Base-by-base conservation (phyloP, 306 rosid species). In the Arachis hypogaea region DNA sequence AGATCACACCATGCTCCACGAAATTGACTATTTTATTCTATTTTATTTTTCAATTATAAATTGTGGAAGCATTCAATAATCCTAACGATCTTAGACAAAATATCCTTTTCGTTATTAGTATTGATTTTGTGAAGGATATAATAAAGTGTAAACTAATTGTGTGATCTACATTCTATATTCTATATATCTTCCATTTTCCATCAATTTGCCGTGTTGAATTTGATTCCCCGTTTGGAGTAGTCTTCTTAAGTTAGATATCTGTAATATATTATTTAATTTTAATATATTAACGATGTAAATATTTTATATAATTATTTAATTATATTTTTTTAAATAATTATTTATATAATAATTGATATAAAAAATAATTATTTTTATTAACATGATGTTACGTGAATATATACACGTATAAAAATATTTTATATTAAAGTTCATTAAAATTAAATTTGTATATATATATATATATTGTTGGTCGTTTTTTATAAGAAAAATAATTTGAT, bases 191-290 rank as follows among this genome's bases (percentile, higher is more conserved):
- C 66, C 33, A 74, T 62, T 67, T 59, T 43, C 69, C 74, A 67
- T 71, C 80, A 72, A 82, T 52, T 75, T 82, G 82, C 72, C 83
- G 80, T 80, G 78, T 80, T 76, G 73, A 69, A 77, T 80, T 83
- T 72, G 77, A 69, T 77, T 79, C 71, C 55, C 73, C 7, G 75
- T 73, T 63, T 62, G 9, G 83, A 75, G 57, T 75, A 75, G 57
- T 75, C 63, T 71, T 73, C 38, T 70, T 54, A 40, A 28, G 76
- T 72, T 78, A 59, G 60, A 73, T 71, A 76, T 75, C 80, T 22
- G 28, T 22, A 22, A 22, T 22, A 22, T 22, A 22, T 22, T 1
- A 1, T 22, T 22, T 22, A 22, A 22, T 22, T 22, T 22, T 22
- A 22, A 22, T 22, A 1, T 1, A 22, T 22, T 22, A 22, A 22